phyloP scores from a whole-genome alignment of 495 filamentous ascomycete species.

The Darksidea phi region DNA sequence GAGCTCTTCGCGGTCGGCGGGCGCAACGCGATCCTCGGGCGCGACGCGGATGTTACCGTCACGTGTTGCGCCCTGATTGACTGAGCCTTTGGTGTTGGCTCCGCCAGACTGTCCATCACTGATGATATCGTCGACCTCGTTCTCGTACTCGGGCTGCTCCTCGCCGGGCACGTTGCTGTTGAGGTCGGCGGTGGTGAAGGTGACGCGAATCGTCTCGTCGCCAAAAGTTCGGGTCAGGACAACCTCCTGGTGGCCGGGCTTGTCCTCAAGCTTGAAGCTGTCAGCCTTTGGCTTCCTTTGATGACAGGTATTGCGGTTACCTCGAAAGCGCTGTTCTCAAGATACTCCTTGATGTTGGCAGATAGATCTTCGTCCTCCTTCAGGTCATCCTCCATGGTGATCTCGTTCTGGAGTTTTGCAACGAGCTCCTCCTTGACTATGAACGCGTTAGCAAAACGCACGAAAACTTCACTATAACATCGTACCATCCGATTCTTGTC shows the following conservation, averaged over 20 bases:
- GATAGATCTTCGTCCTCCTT: conserved; percentile 60
- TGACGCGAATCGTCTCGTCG: conserved; percentile 89
- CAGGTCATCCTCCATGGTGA: conserved; percentile 60
- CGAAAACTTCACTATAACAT: conserved; percentile 26
- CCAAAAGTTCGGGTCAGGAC: conserved; percentile 76
- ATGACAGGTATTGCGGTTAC: conserved; percentile 28
- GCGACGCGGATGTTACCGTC: conserved; percentile 54
- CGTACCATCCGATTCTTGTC: conserved; percentile 24
- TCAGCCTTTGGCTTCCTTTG: neutral
- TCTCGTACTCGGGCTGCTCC: conserved; percentile 49
- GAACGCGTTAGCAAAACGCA: neutral
- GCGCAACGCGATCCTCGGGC: conserved; percentile 58
- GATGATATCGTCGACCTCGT: conserved; percentile 34
- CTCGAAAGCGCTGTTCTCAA: conserved; percentile 66
- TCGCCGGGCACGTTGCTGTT: conserved; percentile 57
- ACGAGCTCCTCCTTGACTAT: conserved; percentile 67
- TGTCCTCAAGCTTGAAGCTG: conserved; percentile 65
- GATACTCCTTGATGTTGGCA: conserved; percentile 65
- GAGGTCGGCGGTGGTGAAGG: conserved; percentile 91
- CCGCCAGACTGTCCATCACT: conserved; percentile 49
- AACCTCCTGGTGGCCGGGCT: conserved; percentile 81
- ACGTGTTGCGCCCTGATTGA: conserved; percentile 52
- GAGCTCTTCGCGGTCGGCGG: conserved; percentile 56
- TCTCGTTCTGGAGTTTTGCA: conserved; percentile 74
- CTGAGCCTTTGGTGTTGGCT: conserved; percentile 54